phyloP scores from a whole-genome alignment of 345 rosid species.

The Mallotus nudiflorus region DNA sequence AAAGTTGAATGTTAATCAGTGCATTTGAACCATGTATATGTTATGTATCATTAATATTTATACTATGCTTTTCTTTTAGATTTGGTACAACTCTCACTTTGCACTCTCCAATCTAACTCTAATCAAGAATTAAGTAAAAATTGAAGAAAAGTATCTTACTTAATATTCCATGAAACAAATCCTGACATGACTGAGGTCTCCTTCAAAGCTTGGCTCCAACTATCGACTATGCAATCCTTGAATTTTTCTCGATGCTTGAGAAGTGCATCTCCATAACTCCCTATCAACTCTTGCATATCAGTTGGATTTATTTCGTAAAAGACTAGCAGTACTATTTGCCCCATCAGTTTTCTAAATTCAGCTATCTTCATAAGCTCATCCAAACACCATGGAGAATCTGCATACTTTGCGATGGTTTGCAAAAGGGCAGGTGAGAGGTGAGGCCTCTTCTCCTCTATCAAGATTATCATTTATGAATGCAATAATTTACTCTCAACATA shows the following conservation, averaged over 20 bases:
- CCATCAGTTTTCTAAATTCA: not conserved
- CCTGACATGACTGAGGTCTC: not conserved
- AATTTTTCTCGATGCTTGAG: not conserved
- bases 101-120: too few relatives aligned
- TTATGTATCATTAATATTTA: too few relatives aligned
- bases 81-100: too few relatives aligned
- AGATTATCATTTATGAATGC: not conserved
- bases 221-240: not conserved
- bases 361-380: slow-evolving; percentile 7
- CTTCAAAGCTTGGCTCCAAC: slow-evolving; percentile 3
- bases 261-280: slow-evolving; percentile 1
- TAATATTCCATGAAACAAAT: not conserved
- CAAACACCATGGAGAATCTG: slow-evolving; percentile 10
- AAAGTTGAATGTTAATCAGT: too few relatives aligned
- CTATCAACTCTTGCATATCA: slow-evolving; percentile 6
- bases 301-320: slow-evolving; percentile 2
- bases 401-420: slow-evolving; percentile 1
- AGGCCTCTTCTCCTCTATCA: not conserved
- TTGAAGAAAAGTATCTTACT: not conserved
- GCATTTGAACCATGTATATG: too few relatives aligned
- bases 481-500: not conserved
- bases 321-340: not conserved
- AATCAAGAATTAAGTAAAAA: not conserved
- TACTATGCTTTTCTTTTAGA: too few relatives aligned
- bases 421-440: not conserved